Conservation (phyloP, 176 grass and related monocot genomes). For the Melocanna baccifera region DNA sequence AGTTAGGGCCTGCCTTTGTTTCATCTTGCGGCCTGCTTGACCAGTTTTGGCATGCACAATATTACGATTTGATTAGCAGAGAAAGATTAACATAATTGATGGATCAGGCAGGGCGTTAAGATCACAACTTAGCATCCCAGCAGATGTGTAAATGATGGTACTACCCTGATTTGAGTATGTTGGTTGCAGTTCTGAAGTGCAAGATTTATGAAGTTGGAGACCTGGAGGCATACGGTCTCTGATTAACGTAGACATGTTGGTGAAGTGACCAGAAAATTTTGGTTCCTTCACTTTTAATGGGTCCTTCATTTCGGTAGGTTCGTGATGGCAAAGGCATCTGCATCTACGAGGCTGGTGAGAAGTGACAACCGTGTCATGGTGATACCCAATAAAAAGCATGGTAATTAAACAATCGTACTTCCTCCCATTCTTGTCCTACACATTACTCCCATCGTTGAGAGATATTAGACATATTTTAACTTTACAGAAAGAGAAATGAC, state of each 20-base stretch:
- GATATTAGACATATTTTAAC: too few relatives aligned
- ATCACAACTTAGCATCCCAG: neutral
- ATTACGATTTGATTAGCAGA: neutral
- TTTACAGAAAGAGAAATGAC: too few relatives aligned
- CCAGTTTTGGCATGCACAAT: neutral
- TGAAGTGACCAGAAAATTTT: constrained; percentile 26
- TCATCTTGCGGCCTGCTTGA: neutral
- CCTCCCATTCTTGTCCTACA: neutral
- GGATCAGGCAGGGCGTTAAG: neutral
- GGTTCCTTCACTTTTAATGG: constrained; percentile 25
- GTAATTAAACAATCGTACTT: neutral
- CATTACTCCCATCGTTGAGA: neutral
- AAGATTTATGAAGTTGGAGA: constrained; percentile 22
- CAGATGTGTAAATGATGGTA: neutral
- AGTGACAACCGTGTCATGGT: neutral
- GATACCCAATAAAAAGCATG: neutral
- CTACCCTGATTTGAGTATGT: neutral
- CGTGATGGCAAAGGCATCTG: constrained; percentile 17
- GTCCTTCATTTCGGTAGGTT: constrained; percentile 42
- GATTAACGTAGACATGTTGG: neutral
- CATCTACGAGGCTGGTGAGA: constrained; percentile 21
- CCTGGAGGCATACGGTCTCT: neutral
- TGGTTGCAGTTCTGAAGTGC: neutral
- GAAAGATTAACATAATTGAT: neutral
- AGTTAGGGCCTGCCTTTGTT: neutral